These are phyloP conservation scores for Pythium volutum DNA, from an alignment of 352 stramenopile species.

Conservation along the genomic window DNA sequence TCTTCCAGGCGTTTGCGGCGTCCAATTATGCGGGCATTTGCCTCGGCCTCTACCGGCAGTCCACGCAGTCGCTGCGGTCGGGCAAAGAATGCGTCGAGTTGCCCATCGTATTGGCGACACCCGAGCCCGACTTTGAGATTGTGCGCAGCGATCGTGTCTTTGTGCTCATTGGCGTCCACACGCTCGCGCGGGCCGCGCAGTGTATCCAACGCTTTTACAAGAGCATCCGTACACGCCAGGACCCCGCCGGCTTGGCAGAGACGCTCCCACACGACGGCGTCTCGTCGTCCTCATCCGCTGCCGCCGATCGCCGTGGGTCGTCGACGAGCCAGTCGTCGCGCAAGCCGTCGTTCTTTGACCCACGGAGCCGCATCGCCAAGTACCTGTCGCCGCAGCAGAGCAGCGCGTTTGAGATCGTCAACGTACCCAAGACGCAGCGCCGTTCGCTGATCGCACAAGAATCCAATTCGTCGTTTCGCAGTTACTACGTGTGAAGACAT, in stretches of 20 bases:
- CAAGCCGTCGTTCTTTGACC: constrained; percentile 24
- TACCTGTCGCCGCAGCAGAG: constrained; percentile 27
- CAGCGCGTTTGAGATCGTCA: constrained; percentile 19
- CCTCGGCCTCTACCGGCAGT: constrained; percentile 70
- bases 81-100: constrained; percentile 43
- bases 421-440: constrained; percentile 20
- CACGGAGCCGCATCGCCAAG: constrained; percentile 30
- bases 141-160: constrained; percentile 53
- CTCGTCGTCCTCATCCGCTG: neutral
- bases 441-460: constrained; percentile 28
- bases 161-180: constrained; percentile 74
- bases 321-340: neutral
- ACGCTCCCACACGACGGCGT: too few relatives aligned
- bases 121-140: constrained; percentile 49
- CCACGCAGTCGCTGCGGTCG: constrained; percentile 42
- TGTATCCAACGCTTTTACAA: constrained; percentile 48
- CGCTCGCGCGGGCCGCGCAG: constrained; percentile 55
- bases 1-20: constrained; percentile 58
- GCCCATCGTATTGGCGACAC: constrained; percentile 76
- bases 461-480: constrained; percentile 24
- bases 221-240: neutral
- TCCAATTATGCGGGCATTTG: constrained; percentile 69
- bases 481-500: constrained; percentile 28
- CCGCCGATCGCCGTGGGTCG: neutral
- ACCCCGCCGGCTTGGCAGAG: too few relatives aligned